Evolutionary conservation across 345 rosid genomes (phyloP).

Genomic region (Gossypium herbaceum): DNA sequence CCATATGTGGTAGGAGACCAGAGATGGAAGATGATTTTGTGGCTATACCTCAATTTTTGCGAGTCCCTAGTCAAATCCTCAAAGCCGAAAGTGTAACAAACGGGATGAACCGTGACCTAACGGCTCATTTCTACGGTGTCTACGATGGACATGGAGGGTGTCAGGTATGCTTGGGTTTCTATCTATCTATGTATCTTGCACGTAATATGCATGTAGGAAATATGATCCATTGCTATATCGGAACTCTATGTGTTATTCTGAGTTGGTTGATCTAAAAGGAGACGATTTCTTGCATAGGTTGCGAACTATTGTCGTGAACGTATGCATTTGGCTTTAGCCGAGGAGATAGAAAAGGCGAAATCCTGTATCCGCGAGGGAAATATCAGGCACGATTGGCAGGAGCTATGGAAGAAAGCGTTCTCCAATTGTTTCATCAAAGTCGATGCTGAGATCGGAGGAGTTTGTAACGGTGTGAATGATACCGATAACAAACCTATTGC

Average conservation of each 20-base stretch:
- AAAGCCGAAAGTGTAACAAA: conserved; percentile 19
- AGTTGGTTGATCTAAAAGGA: no score
- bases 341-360: conserved; percentile 49
- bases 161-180: conserved; percentile 40
- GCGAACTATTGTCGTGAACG: conserved; percentile 61
- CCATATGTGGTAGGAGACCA: conserved; percentile 60
- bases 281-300: conserved; percentile 32
- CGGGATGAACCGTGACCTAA: conserved; percentile 24
- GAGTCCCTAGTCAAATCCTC: conserved; percentile 32
- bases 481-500: conserved; percentile 27
- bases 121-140: conserved; percentile 61
- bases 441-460: conserved; percentile 47
- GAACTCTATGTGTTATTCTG: not conserved
- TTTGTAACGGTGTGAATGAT: not conserved
- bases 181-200: not conserved
- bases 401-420: conserved; percentile 57
- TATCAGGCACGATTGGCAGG: conserved; percentile 37
- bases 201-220: not conserved
- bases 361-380: conserved; percentile 26
- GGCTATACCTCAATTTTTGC: conserved; percentile 45
- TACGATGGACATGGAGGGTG: conserved; percentile 82
- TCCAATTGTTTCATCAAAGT: conserved; percentile 56
- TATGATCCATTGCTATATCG: not conserved
- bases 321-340: conserved; percentile 59
- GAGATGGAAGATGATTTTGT: conserved; percentile 84